These are phyloP conservation scores for Penicillium oxalicum DNA, from an alignment of 2,329 filamentous ascomycete genomes.

Conservation along the genomic window DNA sequence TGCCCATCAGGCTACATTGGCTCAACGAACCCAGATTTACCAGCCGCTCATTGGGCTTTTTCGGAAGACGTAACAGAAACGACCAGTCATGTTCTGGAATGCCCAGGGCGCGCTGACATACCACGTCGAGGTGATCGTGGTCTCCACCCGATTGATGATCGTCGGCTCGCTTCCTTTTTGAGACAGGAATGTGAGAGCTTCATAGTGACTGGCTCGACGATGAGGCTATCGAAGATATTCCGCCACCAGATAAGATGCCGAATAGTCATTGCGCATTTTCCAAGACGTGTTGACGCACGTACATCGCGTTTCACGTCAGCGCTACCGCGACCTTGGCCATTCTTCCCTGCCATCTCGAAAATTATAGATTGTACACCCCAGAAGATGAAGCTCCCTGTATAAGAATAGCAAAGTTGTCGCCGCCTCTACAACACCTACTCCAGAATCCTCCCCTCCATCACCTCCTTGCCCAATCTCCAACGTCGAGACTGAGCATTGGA, in stretches of 20 bases:
- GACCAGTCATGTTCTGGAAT: constrained; percentile 15
- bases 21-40: background rate
- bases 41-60: constrained; percentile 2
- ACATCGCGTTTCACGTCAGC: constrained; percentile 11
- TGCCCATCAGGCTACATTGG: too few relatives aligned
- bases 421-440: background rate
- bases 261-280: constrained; percentile 3
- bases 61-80: constrained; percentile 7
- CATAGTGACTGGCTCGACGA: constrained; percentile 3
- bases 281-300: background rate
- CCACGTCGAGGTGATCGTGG: constrained; percentile 4
- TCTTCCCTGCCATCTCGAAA: constrained; percentile 19
- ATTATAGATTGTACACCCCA: background rate
- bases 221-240: constrained; percentile 3
- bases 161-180: background rate
- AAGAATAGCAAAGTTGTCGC: background rate
- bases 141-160: constrained; percentile 12
- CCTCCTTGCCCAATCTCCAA: background rate
- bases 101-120: constrained; percentile 10
- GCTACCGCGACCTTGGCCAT: constrained; percentile 13
- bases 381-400: constrained; percentile 9
- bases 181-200: constrained; percentile 16
- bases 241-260: constrained; percentile 18
- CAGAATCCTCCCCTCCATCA: background rate
- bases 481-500: background rate